Evolutionary conservation across 768 basidiomycete genomes (phyloP), one percentile per base, ranked within the genome.

Genomic region (Dendrothele bispora): DNA sequence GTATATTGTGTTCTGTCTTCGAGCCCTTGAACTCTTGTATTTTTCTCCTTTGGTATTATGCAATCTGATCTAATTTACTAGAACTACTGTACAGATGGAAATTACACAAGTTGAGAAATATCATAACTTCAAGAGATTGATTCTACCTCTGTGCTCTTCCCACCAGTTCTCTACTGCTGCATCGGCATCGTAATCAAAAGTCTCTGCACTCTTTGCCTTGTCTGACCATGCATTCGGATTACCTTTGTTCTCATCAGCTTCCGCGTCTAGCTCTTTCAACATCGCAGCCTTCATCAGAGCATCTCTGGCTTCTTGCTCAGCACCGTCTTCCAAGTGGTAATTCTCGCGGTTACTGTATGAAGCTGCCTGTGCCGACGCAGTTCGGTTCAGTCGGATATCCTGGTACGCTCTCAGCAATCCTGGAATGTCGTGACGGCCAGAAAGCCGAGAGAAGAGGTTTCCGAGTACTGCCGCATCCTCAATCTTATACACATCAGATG

Each of bases 201-300:
- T 73, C 4, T 53, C 54, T 28, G 39, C 48, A 43, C 62, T 81
- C 69, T 79, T 80, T 42, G 58, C 62, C 55, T 67, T 71, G 57
- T 84, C 81, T 5, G 80, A 79, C 82, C 82, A 83, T 51, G 79
- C 71, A 51, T 83, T 83, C 47, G 69, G 65, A 53, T 74, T 79
- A 21, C 67, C 66, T 14, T 22, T 47, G 50, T 53, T 43, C 39
- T 11, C 5, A 12, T n/a, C 27, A 53, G 46, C 34, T 59, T 56
- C 5, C 40, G 44, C 18, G 38, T 55, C 46, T 26, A 71, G 51
- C 45, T 72, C 73, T 0, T 54, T 56, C 27, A 64, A 69, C 74
- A 76, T 82, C 21, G 77, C 79, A 1, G 43, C 48, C 10, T 65
- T 66, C 80, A 84, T 83, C 15, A 68, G 63, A n/a, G 55, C 60